Percentiles rank a stretch among this genome's conserved stretches.
Evolutionary conservation across 106 monocot species (phyloP).

Genomic region (Allium sativum): DNA sequence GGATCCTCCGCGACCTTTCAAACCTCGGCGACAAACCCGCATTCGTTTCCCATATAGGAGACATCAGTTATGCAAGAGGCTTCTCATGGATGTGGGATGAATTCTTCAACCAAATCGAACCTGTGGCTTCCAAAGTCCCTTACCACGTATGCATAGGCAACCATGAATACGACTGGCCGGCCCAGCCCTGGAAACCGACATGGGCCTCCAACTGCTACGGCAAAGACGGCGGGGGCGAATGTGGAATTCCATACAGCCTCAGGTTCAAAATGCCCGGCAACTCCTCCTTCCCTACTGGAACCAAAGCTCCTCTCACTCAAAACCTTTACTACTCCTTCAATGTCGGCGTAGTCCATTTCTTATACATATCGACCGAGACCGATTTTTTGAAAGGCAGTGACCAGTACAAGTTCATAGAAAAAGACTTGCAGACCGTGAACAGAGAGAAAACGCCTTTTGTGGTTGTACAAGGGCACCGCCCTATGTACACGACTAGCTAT

Average conservation of each 20-base stretch:
- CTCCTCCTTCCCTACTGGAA: slow-evolving; percentile 73
- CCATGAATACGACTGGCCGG: slow-evolving; percentile 97
- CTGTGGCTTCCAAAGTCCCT: slow-evolving; percentile 61
- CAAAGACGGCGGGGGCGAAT: slow-evolving; percentile 93
- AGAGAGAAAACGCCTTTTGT: slow-evolving; percentile 77
- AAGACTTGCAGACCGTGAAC: slow-evolving; percentile 60
- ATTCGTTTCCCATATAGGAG: slow-evolving; percentile 95
- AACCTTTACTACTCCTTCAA: slow-evolving; percentile 90
- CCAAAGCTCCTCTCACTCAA: slow-evolving; percentile 50
- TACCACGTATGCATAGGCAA: slow-evolving; percentile 97
- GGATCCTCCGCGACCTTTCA: slow-evolving; percentile 83
- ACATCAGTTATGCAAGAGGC: slow-evolving; percentile 93
- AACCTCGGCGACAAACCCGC: slow-evolving; percentile 62
- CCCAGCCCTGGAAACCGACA: slow-evolving; percentile 82
- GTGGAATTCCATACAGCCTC: slow-evolving; percentile 92
- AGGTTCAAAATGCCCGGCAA: slow-evolving; percentile 96
- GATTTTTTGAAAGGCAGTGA: slow-evolving; percentile 73
- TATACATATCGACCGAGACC: slow-evolving; percentile 94
- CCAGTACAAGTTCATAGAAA: slow-evolving; percentile 80
- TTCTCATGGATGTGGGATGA: slow-evolving; percentile 96
- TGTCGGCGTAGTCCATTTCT: slow-evolving; percentile 76
- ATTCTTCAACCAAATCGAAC: slow-evolving; percentile 91
- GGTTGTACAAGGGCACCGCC: slow-evolving; percentile 89
- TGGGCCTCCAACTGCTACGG: slow-evolving; percentile 61
- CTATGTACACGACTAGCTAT: slow-evolving; percentile 92